Evolutionary conservation across 2,329 filamentous ascomycete genomes (phyloP), one percentile per base, ranked within the genome.

Genomic region (Monosporascus sp.): DNA sequence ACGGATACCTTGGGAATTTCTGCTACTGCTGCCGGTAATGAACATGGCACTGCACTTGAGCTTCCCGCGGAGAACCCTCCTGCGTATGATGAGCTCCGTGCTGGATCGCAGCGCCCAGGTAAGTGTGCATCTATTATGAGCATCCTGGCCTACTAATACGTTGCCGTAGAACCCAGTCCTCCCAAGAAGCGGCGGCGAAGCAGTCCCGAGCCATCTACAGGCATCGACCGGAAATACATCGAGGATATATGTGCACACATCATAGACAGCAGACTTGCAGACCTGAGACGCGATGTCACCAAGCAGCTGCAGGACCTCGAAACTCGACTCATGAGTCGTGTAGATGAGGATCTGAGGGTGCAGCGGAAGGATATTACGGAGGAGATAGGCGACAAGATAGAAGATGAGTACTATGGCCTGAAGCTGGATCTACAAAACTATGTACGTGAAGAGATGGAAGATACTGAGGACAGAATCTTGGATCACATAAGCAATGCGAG

Each of bases 171-270:
- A 52, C 51, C 46, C 34, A 38, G 47, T 38, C 17, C 27, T 37
- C 36, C 45, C 37, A 40, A 53, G 19, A 59, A 54, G 52, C 52
- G 56, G 38, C 54, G 34, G 31, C 54, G 51, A 17, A 40, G 52
- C 47, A 53, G 50, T 41, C 6, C 54, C 27, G 46, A 53, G 44
- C 26, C 50, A 36, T n/a, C 16, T 26, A 48, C 49, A 53, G 40
- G 34, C n/a, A 20, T 52, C 17, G 56, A 55, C 31, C 52, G 50
- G 26, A 59, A 59, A 52, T 57, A 55, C 48, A 59, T 59, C 34
- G 52, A 59, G 44, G 54, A 59, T 19, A 57, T 57, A n/a, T 57
- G 54, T 22, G 48, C 56, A 41, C 50, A 57, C 7, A 46, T 59
- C 26, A 40, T 59, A 55, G 55, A 55, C 11, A 52, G 48, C 36